Percentiles rank a stretch among this genome's conserved stretches.
These are phyloP conservation scores for Hypholoma sublateritium DNA, from an alignment of 768 basidiomycete genomes.

Conservation along the genomic window DNA sequence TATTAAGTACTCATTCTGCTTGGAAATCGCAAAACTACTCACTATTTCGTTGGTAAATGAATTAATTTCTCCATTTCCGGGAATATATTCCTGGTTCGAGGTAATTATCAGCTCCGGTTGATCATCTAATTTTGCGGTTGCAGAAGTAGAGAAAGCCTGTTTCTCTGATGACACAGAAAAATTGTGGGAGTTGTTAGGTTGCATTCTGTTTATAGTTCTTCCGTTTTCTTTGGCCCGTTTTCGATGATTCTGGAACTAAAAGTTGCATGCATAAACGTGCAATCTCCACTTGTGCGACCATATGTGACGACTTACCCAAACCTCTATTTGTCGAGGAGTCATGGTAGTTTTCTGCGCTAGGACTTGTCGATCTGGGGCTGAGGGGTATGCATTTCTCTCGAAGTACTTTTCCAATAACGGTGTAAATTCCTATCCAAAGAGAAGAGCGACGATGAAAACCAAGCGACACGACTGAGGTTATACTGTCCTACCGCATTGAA, in stretches of 20 bases:
- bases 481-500: not conserved
- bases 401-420: slow-evolving; percentile 51
- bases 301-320: slow-evolving; percentile 55
- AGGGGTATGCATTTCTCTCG: slow-evolving; percentile 46
- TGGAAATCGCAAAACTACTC: not conserved
- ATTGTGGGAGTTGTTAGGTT: slow-evolving; percentile 8
- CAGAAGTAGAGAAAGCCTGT: not conserved
- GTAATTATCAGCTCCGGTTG: not conserved
- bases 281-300: no score
- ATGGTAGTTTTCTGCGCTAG: slow-evolving; percentile 45
- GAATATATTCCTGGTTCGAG: not conserved
- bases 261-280: not conserved
- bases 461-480: no score
- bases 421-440: slow-evolving; percentile 36
- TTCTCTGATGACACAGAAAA: no score
- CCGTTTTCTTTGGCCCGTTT: slow-evolving; percentile 36
- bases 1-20: no score
- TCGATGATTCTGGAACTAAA: slow-evolving; percentile 57
- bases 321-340: slow-evolving; percentile 48
- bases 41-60: not conserved
- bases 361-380: slow-evolving; percentile 32
- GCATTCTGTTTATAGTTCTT: slow-evolving; percentile 17
- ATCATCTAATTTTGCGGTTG: not conserved
- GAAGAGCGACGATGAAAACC: not conserved
- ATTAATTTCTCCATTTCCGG: not conserved